These are phyloP conservation scores for Paecilomyces sp. DNA, from an alignment of 2,329 filamentous ascomycete genomes.

Conservation along the genomic window DNA sequence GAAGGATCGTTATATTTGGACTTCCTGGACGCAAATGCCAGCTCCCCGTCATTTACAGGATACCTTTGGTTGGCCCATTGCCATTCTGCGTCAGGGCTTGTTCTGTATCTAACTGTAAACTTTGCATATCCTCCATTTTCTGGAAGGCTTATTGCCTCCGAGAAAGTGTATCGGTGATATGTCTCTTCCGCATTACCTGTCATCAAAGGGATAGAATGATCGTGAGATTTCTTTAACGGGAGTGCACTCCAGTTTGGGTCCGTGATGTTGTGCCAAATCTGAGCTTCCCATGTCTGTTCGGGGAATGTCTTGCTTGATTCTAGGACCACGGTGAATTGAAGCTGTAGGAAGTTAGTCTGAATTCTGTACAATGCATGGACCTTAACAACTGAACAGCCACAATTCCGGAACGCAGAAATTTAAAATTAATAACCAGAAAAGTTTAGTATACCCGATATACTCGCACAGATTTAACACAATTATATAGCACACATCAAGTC, in stretches of 20 bases:
- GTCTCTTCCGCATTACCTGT: slow-evolving; percentile 13
- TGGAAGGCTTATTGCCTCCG: slow-evolving; percentile 21
- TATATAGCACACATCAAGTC: neutral
- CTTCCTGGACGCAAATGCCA: slow-evolving; percentile 28
- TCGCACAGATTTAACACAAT: neutral
- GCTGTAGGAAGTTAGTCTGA: slow-evolving; percentile 22
- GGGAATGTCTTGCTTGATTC: slow-evolving; percentile 54
- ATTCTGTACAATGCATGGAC: neutral
- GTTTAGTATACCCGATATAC: too few species aligned
- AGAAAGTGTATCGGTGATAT: slow-evolving; percentile 29
- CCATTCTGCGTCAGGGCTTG: slow-evolving; percentile 30
- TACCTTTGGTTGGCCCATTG: slow-evolving; percentile 39
- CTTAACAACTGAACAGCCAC: too few species aligned
- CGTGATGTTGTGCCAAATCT: slow-evolving; percentile 64
- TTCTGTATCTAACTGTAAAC: slow-evolving; percentile 40
- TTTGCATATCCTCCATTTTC: slow-evolving; percentile 19
- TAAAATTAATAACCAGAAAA: too few species aligned
- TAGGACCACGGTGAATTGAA: slow-evolving; percentile 62
- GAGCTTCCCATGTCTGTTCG: slow-evolving; percentile 61
- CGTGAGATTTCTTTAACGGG: slow-evolving; percentile 40
- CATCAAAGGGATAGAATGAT: slow-evolving; percentile 20
- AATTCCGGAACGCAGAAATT: too few species aligned
- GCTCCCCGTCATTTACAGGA: slow-evolving; percentile 31
- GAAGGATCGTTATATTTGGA: slow-evolving; percentile 3
- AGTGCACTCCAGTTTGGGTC: slow-evolving; percentile 54